Conservation (phyloP, 495 filamentous ascomycete species). For the Sordaria brevicollis region DNA sequence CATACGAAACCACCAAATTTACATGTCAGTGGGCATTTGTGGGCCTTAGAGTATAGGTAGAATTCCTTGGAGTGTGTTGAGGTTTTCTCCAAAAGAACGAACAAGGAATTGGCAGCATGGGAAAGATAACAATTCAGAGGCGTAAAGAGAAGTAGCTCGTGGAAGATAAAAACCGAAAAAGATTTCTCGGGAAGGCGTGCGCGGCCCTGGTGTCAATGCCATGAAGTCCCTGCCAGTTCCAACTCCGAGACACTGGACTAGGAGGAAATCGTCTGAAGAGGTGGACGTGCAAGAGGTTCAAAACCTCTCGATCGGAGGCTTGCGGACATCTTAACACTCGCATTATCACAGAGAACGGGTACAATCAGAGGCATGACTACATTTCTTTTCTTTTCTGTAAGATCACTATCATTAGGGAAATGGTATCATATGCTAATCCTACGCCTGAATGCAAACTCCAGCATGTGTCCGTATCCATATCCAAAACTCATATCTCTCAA, state of each 20-base stretch:
- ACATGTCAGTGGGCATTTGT: no score
- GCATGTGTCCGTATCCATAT: neutral
- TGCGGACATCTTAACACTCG: no score
- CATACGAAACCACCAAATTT: no score
- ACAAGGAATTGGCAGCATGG: neutral
- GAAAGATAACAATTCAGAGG: neutral
- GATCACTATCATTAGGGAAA: neutral
- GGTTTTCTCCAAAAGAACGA: no score
- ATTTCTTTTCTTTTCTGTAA: neutral
- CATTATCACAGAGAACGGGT: no score
- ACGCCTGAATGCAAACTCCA: neutral
- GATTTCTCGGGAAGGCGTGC: neutral
- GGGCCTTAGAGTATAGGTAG: no score
- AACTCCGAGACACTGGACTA: neutral
- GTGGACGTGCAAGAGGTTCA: no score
- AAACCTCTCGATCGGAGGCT: no score
- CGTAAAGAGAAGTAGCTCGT: neutral
- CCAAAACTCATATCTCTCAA: neutral
- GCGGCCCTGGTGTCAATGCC: neutral
- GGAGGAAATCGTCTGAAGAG: neutral
- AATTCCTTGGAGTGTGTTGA: no score
- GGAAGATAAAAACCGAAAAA: neutral
- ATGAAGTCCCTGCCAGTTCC: neutral
- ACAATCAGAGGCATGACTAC: no score
- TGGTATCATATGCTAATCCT: neutral